Percentiles rank a stretch among this genome's conserved stretches.
Conservation (phyloP, 2,329 filamentous ascomycete species). For the Diaporthe helianthi region DNA sequence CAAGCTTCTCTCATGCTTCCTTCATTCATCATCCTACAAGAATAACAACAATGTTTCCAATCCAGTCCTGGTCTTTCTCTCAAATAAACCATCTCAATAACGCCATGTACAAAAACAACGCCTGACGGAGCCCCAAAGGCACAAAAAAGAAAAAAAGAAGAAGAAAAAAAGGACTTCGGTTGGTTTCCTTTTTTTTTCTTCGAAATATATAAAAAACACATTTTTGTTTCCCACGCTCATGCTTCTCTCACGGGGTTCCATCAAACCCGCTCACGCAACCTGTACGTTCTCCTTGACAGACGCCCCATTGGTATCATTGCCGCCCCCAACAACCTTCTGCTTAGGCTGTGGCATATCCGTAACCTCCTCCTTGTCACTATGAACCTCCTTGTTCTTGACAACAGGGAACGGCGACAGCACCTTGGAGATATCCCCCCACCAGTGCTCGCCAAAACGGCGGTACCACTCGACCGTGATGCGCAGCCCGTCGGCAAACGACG, state of each 20-base stretch:
- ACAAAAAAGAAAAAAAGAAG: no score
- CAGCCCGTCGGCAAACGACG: conserved; percentile 68
- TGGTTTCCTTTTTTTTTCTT: not conserved
- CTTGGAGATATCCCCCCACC: conserved; percentile 76
- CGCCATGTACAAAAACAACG: conserved; percentile 1
- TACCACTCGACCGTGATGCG: conserved; percentile 75
- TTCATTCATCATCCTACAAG: conserved; percentile 14
- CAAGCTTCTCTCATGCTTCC: conserved; percentile 4
- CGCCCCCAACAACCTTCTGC: not conserved
- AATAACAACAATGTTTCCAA: not conserved
- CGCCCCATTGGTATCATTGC: not conserved
- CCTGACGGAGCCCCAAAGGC: conserved; percentile 1
- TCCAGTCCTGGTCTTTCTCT: not conserved
- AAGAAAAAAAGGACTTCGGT: no score
- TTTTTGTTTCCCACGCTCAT: conserved; percentile 4
- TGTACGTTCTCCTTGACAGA: conserved; percentile 9
- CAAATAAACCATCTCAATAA: not conserved
- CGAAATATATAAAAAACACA: not conserved
- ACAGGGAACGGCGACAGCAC: conserved; percentile 73
- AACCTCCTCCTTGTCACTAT: conserved; percentile 56
- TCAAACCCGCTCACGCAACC: not conserved
- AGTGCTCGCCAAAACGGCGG: conserved; percentile 66
- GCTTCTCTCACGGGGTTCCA: no score
- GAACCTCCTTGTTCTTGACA: conserved; percentile 61
- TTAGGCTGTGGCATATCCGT: conserved; percentile 41